These are phyloP conservation scores for Sphagnum contortum DNA, from an alignment of 225 moss, liverwort and hornwort genomes.

Conservation along the genomic window DNA sequence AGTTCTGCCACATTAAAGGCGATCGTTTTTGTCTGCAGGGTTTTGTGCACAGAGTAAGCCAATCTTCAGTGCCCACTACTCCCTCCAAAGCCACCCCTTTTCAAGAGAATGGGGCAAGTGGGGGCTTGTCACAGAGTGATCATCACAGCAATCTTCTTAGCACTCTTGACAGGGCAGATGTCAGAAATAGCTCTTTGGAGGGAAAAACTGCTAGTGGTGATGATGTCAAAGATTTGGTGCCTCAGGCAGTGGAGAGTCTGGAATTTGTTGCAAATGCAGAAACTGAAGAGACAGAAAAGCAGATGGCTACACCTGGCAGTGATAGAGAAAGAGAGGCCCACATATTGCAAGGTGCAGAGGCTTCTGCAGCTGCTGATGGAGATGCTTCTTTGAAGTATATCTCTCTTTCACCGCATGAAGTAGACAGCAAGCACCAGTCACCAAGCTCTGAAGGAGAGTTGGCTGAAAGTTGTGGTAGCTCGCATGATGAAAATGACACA, in stretches of 20 bases:
- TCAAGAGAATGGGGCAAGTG: not conserved
- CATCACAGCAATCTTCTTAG: not conserved
- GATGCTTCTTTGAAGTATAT: not conserved
- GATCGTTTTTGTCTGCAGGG: not conserved
- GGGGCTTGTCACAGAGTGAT: not conserved
- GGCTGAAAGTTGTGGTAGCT: not conserved
- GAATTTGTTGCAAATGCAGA: not conserved
- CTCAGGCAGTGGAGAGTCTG: not conserved
- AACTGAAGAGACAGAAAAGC: not conserved
- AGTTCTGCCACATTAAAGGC: not conserved
- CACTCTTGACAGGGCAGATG: not conserved
- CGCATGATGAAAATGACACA: not conserved
- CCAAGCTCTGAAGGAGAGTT: no score
- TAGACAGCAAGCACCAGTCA: no score
- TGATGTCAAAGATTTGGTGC: not conserved
- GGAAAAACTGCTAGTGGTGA: not conserved
- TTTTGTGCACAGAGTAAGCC: not conserved
- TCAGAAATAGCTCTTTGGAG: not conserved
- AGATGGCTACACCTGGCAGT: not conserved
- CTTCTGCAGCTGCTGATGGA: not conserved
- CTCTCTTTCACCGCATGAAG: no score
- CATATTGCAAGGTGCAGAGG: not conserved
- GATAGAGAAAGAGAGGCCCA: not conserved
- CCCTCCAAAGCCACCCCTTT: not conserved
- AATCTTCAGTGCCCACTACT: not conserved